Evolutionary conservation across 139 green algal species (phyloP), one percentile per base, ranked within the genome.

Genomic region (Haematococcus sp.): DNA sequence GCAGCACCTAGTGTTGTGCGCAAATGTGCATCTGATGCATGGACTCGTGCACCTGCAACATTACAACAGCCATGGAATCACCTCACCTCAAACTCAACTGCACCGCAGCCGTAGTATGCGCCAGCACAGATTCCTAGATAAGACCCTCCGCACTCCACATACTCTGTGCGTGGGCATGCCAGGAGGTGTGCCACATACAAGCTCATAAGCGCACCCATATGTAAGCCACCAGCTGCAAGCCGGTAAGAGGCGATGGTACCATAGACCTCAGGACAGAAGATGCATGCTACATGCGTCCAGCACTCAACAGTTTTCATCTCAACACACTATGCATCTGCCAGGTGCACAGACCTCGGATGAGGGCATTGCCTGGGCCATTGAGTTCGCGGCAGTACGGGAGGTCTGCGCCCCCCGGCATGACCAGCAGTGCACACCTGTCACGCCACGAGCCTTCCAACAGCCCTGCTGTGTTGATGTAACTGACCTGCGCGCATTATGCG

Each of bases 91-190:
- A 93, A 94, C 61, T 90, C 83, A 2, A 92, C 77, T 0, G 65
- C 20, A 1, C 59, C 20, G 60, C 71, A 88, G 1, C 66, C 88
- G 55, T 91, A 94, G 77, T 94, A 94, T 9, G 90, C 88, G 1
- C 88, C 88, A 7, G 88, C 88, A 67, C 90, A 94, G 1, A 94
- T 69, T 11, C 90, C 90, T 0, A 94, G 61, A 71, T 94, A 94
- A 0, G 80, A 46, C 0, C 87, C 87, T 1, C 84, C 85, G 0
- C 27, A 30, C 17, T 69, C 52, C 19, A 94, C 88, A 69, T 73
- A 93, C 23, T 73, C 83, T 90, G 84, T 11, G 11, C 40, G 11
- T 49, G 68, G 20, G 2, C 9, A 15, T 17, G n/a, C n/a, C 22
- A 35, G 19, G 4, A 52, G 20, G 69, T 19, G 7, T 49, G 40